A percentile compares a stretch with the other conserved stretches of the same genome.
These are phyloP conservation scores for Lathyrus tuberosus DNA, from an alignment of 306 rosid species.

Conservation along the genomic window DNA sequence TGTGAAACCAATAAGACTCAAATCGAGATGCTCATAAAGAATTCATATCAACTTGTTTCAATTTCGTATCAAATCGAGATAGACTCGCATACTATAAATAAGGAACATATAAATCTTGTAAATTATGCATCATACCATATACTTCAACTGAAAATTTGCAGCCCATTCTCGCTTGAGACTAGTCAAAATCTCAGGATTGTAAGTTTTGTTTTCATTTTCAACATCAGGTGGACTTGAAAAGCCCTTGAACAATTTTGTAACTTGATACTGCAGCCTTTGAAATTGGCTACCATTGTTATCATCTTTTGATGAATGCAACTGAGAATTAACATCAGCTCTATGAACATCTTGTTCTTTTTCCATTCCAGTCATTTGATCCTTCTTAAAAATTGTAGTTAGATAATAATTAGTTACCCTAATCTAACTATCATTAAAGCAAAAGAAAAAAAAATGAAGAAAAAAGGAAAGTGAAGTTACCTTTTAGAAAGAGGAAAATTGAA, in stretches of 20 bases:
- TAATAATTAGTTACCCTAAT: background rate
- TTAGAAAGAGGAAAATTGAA: constrained; percentile 1
- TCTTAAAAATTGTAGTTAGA: constrained; percentile 15
- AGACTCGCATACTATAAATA: background rate
- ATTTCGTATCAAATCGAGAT: background rate
- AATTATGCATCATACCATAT: constrained; percentile 42
- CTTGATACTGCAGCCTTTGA: constrained; percentile 71
- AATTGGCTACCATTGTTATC: constrained; percentile 71
- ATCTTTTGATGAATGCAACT: constrained; percentile 62
- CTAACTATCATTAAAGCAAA: background rate
- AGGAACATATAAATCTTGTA: constrained; percentile 13
- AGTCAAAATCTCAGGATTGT: constrained; percentile 89
- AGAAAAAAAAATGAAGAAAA: background rate
- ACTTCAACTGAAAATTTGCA: constrained; percentile 76
- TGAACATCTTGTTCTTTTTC: constrained; percentile 68
- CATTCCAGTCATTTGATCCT: constrained; percentile 48
- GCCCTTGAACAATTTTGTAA: constrained; percentile 69
- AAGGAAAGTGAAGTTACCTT: constrained; percentile 5
- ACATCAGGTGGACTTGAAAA: constrained; percentile 66
- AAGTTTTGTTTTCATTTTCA: constrained; percentile 51
- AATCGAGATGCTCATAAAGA: too few relatives aligned
- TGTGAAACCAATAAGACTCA: constrained; percentile 53
- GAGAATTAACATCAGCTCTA: constrained; percentile 54
- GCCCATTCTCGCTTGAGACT: constrained; percentile 96
- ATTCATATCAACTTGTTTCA: background rate